These are phyloP conservation scores for Bimuria novae-zelandiae DNA, from an alignment of 2,329 filamentous ascomycete genomes.

Conservation along the genomic window DNA sequence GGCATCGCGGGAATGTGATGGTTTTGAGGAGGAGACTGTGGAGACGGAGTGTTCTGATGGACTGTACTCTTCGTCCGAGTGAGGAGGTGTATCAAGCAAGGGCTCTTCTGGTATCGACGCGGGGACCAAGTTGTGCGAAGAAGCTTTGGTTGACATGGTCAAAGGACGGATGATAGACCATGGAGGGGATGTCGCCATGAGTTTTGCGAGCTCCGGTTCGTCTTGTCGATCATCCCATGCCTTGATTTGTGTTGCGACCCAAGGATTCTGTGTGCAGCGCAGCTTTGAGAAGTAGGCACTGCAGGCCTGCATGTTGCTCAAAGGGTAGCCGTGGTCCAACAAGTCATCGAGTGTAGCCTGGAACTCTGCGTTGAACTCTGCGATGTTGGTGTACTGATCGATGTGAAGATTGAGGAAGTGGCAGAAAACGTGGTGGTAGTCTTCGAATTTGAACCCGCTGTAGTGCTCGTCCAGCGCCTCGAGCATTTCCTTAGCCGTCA, in stretches of 20 bases:
- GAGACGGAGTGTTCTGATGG: constrained; percentile 18
- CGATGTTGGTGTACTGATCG: constrained; percentile 37
- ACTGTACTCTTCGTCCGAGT: constrained; percentile 25
- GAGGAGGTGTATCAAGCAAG: constrained; percentile 20
- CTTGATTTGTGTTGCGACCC: constrained; percentile 40
- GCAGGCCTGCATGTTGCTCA: constrained; percentile 42
- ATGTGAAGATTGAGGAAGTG: constrained; percentile 45
- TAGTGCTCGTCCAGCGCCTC: constrained; percentile 37
- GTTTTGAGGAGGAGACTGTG: constrained; percentile 23
- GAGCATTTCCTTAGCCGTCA: constrained; percentile 40
- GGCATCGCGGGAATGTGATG: constrained; percentile 27
- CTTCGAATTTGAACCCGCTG: constrained; percentile 35
- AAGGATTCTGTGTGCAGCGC: constrained; percentile 43
- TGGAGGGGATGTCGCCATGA: constrained; percentile 38
- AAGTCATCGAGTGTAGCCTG: constrained; percentile 38
- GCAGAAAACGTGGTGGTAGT: constrained; percentile 45
- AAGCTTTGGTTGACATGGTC: constrained; percentile 15
- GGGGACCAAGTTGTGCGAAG: constrained; percentile 20
- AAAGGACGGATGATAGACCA: constrained; percentile 39
- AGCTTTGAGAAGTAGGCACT: constrained; percentile 46
- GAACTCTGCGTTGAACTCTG: constrained; percentile 44
- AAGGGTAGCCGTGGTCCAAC: constrained; percentile 38
- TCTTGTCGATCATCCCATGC: constrained; percentile 33
- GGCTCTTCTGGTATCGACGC: constrained; percentile 31
- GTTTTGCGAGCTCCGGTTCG: constrained; percentile 26